Conservation (phyloP, 371 early-diverging fungal species). For the Coemansia sp. region DNA sequence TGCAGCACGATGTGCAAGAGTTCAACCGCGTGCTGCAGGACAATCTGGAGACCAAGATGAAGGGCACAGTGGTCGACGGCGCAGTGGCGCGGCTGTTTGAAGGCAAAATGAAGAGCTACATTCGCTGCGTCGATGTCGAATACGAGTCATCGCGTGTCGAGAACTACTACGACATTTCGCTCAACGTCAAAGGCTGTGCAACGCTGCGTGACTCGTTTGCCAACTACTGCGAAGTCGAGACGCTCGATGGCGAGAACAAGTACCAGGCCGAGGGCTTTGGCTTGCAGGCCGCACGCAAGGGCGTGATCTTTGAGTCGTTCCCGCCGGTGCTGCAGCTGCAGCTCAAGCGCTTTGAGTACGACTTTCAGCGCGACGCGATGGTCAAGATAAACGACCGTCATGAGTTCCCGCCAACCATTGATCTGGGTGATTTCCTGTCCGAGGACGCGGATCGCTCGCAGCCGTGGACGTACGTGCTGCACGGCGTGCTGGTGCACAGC, state of each 20-base stretch:
- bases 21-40: constrained; percentile 96
- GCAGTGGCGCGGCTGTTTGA: constrained; percentile 87
- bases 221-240: constrained; percentile 86
- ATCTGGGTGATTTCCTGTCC: constrained; percentile 84
- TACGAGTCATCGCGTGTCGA: constrained; percentile 93
- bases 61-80: constrained; percentile 91
- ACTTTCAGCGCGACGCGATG: constrained; percentile 87
- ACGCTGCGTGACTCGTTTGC: constrained; percentile 90
- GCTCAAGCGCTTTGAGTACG: constrained; percentile 97
- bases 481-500: constrained; percentile 96
- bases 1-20: constrained; percentile 98
- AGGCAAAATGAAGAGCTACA: constrained; percentile 94
- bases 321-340: constrained; percentile 98
- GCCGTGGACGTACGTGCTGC: constrained; percentile 78
- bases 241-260: constrained; percentile 96
- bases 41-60: constrained; percentile 93
- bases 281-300: constrained; percentile 95
- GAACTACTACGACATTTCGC: constrained; percentile 89
- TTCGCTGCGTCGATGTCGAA: constrained; percentile 91
- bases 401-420: constrained; percentile 91
- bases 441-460: constrained; percentile 62
- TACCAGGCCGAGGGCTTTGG: constrained; percentile 97
- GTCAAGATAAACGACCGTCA: constrained; percentile 99
- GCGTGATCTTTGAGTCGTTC: constrained; percentile 90
- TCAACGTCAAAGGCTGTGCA: constrained; percentile 92